Evolutionary conservation across 1,284 basidiomycete genomes (phyloP).

Genomic region (Cutaneotrichosporon mucoides): DNA sequence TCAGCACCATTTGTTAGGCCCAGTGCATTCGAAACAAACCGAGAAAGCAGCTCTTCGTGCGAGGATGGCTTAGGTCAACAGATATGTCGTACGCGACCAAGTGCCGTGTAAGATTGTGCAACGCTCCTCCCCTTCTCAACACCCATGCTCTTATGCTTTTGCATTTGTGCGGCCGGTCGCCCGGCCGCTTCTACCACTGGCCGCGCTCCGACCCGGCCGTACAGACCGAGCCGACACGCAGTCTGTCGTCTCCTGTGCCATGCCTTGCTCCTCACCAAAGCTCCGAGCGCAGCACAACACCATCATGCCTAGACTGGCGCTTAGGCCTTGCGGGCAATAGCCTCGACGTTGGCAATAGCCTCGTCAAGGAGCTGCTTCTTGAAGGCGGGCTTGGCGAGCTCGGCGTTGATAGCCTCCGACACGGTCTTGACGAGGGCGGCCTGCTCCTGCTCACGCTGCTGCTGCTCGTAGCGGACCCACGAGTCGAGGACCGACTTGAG

Average conservation of each 20-base stretch:
- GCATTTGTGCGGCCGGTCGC: constrained; percentile 6
- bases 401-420: constrained; percentile 77
- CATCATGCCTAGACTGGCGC: background rate
- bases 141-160: constrained; percentile 5
- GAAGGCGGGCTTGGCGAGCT: constrained; percentile 82
- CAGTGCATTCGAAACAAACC: too few species aligned
- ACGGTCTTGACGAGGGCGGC: constrained; percentile 79
- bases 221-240: too few species aligned
- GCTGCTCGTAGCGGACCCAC: constrained; percentile 97
- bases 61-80: too few species aligned
- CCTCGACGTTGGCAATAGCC: constrained; percentile 86
- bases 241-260: too few species aligned
- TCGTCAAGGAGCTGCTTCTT: constrained; percentile 85
- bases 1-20: too few species aligned
- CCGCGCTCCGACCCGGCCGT: too few species aligned
- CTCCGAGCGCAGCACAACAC: background rate
- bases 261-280: background rate
- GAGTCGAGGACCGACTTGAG: constrained; percentile 93
- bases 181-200: constrained; percentile 3
- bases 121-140: too few species aligned
- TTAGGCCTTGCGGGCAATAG: constrained; percentile 67
- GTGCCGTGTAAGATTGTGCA: too few species aligned
- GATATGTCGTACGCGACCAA: too few species aligned
- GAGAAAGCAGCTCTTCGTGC: too few species aligned
- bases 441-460: constrained; percentile 78